phyloP scores from a whole-genome alignment of 495 filamentous ascomycete species.

The Stereocaulon alpinum region DNA sequence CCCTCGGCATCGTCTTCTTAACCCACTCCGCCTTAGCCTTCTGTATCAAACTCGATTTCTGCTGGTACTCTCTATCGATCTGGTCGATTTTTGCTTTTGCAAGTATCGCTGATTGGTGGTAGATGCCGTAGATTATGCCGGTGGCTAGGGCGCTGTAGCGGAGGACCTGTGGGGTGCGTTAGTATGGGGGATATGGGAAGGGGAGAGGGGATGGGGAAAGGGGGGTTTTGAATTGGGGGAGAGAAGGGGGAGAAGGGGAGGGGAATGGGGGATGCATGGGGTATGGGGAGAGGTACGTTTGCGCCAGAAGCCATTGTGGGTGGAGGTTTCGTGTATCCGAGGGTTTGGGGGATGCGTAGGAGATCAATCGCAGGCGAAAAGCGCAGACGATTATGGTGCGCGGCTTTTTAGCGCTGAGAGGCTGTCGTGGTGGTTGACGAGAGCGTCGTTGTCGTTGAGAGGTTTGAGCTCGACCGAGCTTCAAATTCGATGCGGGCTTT shows the following conservation, averaged over 20 bases:
- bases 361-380: slow-evolving; percentile 7
- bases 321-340: slow-evolving; percentile 10
- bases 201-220: slow-evolving; percentile 18
- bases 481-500: too few species aligned
- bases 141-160: slow-evolving; percentile 82
- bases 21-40: slow-evolving; percentile 84
- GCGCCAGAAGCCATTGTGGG: slow-evolving; percentile 25
- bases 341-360: slow-evolving; percentile 14
- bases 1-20: slow-evolving; percentile 55
- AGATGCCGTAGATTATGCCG: slow-evolving; percentile 86
- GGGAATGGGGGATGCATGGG: slow-evolving; percentile 14
- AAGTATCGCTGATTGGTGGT: slow-evolving; percentile 71
- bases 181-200: slow-evolving; percentile 14
- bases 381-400: neutral
- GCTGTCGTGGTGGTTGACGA: too few species aligned
- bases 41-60: slow-evolving; percentile 77
- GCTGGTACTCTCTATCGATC: slow-evolving; percentile 68
- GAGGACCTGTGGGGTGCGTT: slow-evolving; percentile 56
- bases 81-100: slow-evolving; percentile 53
- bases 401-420: neutral
- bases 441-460: too few species aligned
- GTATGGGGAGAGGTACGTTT: slow-evolving; percentile 25
- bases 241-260: slow-evolving; percentile 18
- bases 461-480: too few species aligned
- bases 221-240: slow-evolving; percentile 10